A percentile compares a stretch with the other conserved stretches of the same genome.
These are phyloP conservation scores for Syzygium syzygioides DNA, from an alignment of 441 rosid species.

Conservation along the genomic window DNA sequence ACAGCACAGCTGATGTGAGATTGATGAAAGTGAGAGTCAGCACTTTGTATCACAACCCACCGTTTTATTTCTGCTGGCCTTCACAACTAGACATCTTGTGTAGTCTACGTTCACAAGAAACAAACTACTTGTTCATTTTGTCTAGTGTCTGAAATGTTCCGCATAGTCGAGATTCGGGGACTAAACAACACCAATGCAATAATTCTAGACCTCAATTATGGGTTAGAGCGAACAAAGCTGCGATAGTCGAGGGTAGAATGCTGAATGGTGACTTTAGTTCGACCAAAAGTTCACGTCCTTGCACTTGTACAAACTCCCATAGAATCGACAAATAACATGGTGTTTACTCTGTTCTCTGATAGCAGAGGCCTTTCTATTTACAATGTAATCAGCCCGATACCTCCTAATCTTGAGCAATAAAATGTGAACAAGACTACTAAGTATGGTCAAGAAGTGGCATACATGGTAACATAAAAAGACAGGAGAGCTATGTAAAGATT, in stretches of 20 bases:
- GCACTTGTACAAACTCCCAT: not conserved
- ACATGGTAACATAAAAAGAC: not conserved
- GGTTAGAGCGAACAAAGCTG: not conserved
- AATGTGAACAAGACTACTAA: not conserved
- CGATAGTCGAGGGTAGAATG: not conserved
- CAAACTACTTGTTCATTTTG: not conserved
- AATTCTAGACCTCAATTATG: not conserved
- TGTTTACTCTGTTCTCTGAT: not conserved
- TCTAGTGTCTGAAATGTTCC: not conserved
- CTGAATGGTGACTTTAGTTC: not conserved
- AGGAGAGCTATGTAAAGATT: not conserved
- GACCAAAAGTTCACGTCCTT: not conserved
- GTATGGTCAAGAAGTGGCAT: not conserved
- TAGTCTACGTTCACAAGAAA: not conserved
- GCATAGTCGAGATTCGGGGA: not conserved
- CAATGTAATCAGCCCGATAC: not conserved
- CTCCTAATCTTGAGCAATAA: not conserved
- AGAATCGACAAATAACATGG: too few species aligned
- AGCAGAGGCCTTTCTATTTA: not conserved
- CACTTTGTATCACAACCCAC: not conserved
- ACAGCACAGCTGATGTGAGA: not conserved
- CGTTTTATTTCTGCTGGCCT: not conserved
- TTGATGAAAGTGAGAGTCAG: not conserved
- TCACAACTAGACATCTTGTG: not conserved
- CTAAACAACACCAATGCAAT: not conserved